Evolutionary conservation across 2,329 filamentous ascomycete genomes (phyloP), one percentile per base, ranked within the genome.

Genomic region (Calonectria montana): DNA sequence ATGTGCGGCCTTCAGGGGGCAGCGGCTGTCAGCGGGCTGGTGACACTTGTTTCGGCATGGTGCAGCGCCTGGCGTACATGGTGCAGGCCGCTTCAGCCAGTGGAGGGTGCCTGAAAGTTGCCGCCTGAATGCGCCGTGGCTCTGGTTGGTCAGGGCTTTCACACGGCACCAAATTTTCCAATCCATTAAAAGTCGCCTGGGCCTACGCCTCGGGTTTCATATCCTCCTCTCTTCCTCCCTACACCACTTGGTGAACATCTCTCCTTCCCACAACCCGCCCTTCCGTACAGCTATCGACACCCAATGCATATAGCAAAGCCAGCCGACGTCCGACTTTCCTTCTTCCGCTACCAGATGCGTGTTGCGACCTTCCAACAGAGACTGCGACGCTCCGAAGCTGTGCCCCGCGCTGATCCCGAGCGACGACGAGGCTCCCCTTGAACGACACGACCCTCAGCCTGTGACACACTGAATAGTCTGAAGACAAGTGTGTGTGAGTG

Each of bases 271-370:
- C 57, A 4, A 61, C 25, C 39, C 57, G 39, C 57, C 57, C 57
- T 62, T 45, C 57, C 37, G 39, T 72, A 68, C 65, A 66, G 62
- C 64, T 64, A 78, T 69, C 75, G 67, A 72, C 77, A 73, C 82
- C 87, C 82, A 91, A 91, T 91, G 89, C 88, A 89, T 89, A 87
- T 84, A 85, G 84, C 86, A 85, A 84, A 83, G 80, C 81, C 83
- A 74, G 80, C 78, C 78, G 80, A 84, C 82, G 84, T 85, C 77
- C 83, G 75, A 78, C 77, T 86, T 77, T 86, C 86, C 78, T 87
- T 87, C 80, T 88, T 88, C 83, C 86, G 85, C 80, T 85, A 84
- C 87, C 88, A 90, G 87, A 91, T 91, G 89, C 88, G 87, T 83
- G 81, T 86, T 80, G 84, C 86, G 77, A 86, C 84, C 83, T 84